Conservation (phyloP, 371 early-diverging fungal species). For the Rhizopus stolonifer region DNA sequence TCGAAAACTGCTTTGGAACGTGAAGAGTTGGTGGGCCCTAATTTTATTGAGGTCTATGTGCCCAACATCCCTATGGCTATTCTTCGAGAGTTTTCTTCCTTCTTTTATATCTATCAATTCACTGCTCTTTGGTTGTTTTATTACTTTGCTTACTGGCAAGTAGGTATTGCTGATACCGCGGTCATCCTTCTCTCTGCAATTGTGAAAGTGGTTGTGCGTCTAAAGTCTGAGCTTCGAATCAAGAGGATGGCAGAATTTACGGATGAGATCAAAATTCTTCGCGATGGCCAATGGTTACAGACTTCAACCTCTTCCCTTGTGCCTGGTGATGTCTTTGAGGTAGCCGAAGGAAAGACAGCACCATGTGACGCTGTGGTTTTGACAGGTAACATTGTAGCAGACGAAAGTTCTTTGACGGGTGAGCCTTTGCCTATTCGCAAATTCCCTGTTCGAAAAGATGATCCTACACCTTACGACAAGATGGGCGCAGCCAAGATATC, state of each 20-base stretch:
- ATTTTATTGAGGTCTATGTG: conserved; percentile 65
- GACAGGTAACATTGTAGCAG: conserved; percentile 67
- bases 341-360: conserved; percentile 51
- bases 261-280: conserved; percentile 43
- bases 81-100: conserved; percentile 61
- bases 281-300: conserved; percentile 49
- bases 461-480: conserved; percentile 31
- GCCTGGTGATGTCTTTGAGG: conserved; percentile 71
- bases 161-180: conserved; percentile 68
- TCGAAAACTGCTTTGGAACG: conserved; percentile 53
- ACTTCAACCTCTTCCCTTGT: conserved; percentile 59
- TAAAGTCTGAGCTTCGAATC: conserved; percentile 63
- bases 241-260: conserved; percentile 64
- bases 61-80: conserved; percentile 53
- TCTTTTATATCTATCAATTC: conserved; percentile 79
- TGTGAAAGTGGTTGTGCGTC: conserved; percentile 63
- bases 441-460: conserved; percentile 49
- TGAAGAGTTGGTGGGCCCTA: conserved; percentile 65
- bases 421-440: conserved; percentile 62
- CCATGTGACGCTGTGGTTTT: conserved; percentile 71
- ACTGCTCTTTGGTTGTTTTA: conserved; percentile 72
- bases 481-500: conserved; percentile 53
- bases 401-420: conserved; percentile 70
- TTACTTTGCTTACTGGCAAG: conserved; percentile 71
- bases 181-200: conserved; percentile 70